Evolutionary conservation across 148 eudicot species (phyloP).

Genomic region (Camellia granthamiana): DNA sequence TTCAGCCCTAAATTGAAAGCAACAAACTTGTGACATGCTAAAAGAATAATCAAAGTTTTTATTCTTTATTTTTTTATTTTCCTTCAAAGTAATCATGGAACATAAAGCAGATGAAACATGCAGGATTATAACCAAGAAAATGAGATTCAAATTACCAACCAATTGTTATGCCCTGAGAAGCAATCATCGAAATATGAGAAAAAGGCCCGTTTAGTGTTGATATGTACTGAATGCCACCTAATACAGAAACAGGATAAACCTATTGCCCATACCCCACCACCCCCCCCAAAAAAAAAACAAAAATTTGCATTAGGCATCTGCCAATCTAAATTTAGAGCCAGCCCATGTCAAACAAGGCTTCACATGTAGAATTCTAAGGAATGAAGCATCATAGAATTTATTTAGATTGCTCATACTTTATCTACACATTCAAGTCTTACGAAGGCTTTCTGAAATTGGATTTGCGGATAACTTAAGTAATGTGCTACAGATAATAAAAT

Average conservation of each 20-base stretch:
- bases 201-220: constrained; percentile 75
- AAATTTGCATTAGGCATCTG: background rate
- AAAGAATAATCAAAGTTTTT: background rate
- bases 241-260: constrained; percentile 85
- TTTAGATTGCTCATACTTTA: background rate
- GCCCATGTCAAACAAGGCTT: background rate
- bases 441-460: background rate
- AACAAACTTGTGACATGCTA: background rate
- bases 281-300: background rate
- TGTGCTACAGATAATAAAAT: too few species aligned
- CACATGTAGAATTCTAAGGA: background rate
- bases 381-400: background rate
- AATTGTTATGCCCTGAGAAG: constrained; percentile 83
- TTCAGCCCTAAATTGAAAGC: background rate
- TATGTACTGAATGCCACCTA: constrained; percentile 72
- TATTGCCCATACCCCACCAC: constrained; percentile 24
- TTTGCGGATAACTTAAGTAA: background rate
- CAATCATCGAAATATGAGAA: constrained; percentile 77
- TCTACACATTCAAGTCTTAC: background rate
- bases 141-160: constrained; percentile 33
- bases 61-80: background rate
- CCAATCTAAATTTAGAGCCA: background rate
- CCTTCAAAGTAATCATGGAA: background rate
- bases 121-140: background rate
- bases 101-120: background rate